Evolutionary conservation across 305 asterid genomes (phyloP).

Genomic region (Fraxinus floribunda): DNA sequence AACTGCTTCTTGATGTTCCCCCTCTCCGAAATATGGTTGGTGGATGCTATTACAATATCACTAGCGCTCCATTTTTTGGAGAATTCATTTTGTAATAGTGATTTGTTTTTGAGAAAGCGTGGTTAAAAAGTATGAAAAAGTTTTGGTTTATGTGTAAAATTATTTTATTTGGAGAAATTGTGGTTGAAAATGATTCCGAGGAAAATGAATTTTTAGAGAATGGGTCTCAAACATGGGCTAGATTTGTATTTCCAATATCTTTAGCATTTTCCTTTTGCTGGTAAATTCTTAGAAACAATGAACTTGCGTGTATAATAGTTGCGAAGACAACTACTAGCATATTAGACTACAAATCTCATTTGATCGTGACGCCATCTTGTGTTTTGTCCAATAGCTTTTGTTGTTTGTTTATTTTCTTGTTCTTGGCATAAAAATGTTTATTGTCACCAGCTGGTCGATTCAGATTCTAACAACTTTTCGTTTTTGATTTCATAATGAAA

Average conservation of each 20-base stretch:
- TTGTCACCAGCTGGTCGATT: background rate
- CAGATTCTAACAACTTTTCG: background rate
- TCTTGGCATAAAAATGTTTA: background rate
- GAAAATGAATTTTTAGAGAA: too few species aligned
- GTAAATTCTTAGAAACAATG: background rate
- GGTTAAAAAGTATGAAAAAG: too few species aligned
- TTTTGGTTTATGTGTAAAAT: too few species aligned
- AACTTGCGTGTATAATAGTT: background rate
- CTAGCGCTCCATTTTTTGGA: background rate
- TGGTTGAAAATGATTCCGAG: too few species aligned
- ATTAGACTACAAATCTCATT: background rate
- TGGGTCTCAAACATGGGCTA: too few species aligned
- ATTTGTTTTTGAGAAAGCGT: too few species aligned
- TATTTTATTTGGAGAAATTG: too few species aligned
- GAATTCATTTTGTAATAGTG: too few species aligned
- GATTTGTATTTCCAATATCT: background rate
- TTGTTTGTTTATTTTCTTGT: background rate
- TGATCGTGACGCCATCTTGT: background rate
- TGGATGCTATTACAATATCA: background rate
- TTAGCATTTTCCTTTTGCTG: conserved; percentile 8
- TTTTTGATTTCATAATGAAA: background rate
- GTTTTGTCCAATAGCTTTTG: conserved; percentile 4
- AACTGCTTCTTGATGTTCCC: background rate
- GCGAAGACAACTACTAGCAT: background rate
- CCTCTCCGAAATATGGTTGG: conserved; percentile 3